Evolutionary conservation across 495 filamentous ascomycete species (phyloP).

Genomic region (Echria macrotheca): DNA sequence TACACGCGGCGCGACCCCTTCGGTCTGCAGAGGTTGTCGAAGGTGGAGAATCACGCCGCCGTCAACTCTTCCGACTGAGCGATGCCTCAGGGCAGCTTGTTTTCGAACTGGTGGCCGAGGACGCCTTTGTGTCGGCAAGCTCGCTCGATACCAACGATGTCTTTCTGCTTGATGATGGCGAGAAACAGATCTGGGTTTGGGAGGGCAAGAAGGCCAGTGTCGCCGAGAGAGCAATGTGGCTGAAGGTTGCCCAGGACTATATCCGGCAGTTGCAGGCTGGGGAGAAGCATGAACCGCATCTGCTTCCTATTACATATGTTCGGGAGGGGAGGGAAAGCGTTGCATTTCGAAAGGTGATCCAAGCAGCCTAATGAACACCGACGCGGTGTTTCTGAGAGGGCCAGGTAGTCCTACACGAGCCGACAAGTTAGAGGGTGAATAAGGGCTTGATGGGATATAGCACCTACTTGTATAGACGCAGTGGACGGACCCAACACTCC

Average conservation of each 20-base stretch:
- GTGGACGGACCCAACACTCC: no score
- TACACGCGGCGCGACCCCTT: constrained; percentile 36
- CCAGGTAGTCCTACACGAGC: no score
- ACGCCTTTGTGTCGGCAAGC: constrained; percentile 26
- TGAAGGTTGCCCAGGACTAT: constrained; percentile 52
- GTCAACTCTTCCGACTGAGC: constrained; percentile 50
- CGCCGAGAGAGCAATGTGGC: constrained; percentile 51
- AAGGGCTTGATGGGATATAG: no score
- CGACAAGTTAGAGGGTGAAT: no score
- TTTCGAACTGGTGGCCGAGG: constrained; percentile 52
- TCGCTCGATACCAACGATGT: constrained; percentile 54
- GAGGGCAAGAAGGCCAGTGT: constrained; percentile 50
- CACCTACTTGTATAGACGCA: no score
- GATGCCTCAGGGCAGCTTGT: constrained; percentile 48
- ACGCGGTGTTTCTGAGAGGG: no score
- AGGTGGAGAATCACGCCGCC: constrained; percentile 21
- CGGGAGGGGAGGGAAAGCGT: constrained; percentile 48
- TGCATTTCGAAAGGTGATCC: constrained; percentile 37
- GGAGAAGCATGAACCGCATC: constrained; percentile 31
- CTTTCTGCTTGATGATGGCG: constrained; percentile 50
- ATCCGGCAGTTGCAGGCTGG: constrained; percentile 42
- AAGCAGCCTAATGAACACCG: constrained; percentile 6
- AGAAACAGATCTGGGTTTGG: constrained; percentile 55
- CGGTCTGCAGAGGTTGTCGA: constrained; percentile 13
- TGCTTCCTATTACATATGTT: constrained; percentile 50